phyloP scores from a whole-genome alignment of 176 grass and related monocot species.

The Aegilops longissima region DNA sequence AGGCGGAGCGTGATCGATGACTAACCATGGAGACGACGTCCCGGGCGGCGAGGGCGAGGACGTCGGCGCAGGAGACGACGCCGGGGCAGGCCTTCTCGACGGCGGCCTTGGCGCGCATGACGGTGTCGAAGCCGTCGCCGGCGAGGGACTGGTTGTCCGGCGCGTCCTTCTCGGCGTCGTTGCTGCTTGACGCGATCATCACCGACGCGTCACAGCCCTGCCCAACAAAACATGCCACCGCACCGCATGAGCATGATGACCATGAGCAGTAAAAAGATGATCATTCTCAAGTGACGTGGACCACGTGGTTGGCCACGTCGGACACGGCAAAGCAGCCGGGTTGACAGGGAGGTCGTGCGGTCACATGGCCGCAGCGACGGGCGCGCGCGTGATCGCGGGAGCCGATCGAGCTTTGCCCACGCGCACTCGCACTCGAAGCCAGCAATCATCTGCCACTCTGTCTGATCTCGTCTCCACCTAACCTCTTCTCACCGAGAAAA shows the following conservation, averaged over 20 bases:
- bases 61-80: constrained; percentile 73
- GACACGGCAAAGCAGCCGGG: constrained; percentile 19
- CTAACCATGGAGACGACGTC: constrained; percentile 48
- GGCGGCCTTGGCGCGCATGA: constrained; percentile 57
- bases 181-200: constrained; percentile 39
- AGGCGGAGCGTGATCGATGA: not conserved
- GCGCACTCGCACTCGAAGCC: not conserved
- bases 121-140: constrained; percentile 63
- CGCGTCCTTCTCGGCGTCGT: constrained; percentile 62
- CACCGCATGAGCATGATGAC: not conserved
- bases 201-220: constrained; percentile 87
- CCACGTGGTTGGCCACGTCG: not conserved
- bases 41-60: constrained; percentile 65
- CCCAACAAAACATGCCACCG: not conserved
- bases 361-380: constrained; percentile 32
- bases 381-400: constrained; percentile 12
- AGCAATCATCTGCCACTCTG: constrained; percentile 23
- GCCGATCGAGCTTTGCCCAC: constrained; percentile 11
- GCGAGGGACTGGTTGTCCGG: constrained; percentile 60
- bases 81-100: constrained; percentile 64
- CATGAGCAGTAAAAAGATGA: not conserved
- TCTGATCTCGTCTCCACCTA: not conserved
- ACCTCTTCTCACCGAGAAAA: not conserved
- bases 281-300: not conserved
- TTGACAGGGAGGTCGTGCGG: constrained; percentile 26